Percentiles rank a stretch among this genome's conserved stretches.
phyloP scores from a whole-genome alignment of 1,284 basidiomycete species.

The Heimioporus punctisporus region DNA sequence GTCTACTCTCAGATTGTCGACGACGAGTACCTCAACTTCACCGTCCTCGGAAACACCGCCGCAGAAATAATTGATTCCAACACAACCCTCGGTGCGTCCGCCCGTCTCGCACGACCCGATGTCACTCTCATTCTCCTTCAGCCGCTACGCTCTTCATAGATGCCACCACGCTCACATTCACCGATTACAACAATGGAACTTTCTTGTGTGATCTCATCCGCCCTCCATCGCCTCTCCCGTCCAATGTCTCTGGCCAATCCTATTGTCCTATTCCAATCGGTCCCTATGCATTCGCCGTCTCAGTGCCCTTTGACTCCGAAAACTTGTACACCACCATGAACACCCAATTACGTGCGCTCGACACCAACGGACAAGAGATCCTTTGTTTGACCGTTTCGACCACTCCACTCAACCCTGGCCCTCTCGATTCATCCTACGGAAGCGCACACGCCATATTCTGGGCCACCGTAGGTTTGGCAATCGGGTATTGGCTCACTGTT shows the following conservation, averaged over 20 bases:
- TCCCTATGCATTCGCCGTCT: constrained; percentile 80
- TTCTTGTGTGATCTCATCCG: constrained; percentile 78
- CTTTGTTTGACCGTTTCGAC: constrained; percentile 82
- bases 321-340: constrained; percentile 84
- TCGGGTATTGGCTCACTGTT: constrained; percentile 82
- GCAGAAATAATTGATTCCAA: constrained; percentile 61
- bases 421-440: constrained; percentile 62
- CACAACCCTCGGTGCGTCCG: constrained; percentile 58
- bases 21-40: constrained; percentile 61
- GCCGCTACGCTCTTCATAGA: constrained; percentile 86
- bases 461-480: constrained; percentile 76
- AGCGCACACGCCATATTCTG: constrained; percentile 82
- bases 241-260: constrained; percentile 38
- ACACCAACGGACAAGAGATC: constrained; percentile 79
- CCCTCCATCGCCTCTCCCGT: constrained; percentile 69
- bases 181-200: constrained; percentile 67
- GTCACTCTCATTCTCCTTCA: constrained; percentile 2
- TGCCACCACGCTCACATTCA: constrained; percentile 78
- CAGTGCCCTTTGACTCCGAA: constrained; percentile 68
- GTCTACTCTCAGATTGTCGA: constrained; percentile 77
- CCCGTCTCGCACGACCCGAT: not conserved
- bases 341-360: constrained; percentile 87
- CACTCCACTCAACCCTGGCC: constrained; percentile 71
- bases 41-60: constrained; percentile 61
- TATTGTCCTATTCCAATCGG: constrained; percentile 82